Evolutionary conservation across 345 rosid genomes (phyloP).

Genomic region (Camelina neglecta): DNA sequence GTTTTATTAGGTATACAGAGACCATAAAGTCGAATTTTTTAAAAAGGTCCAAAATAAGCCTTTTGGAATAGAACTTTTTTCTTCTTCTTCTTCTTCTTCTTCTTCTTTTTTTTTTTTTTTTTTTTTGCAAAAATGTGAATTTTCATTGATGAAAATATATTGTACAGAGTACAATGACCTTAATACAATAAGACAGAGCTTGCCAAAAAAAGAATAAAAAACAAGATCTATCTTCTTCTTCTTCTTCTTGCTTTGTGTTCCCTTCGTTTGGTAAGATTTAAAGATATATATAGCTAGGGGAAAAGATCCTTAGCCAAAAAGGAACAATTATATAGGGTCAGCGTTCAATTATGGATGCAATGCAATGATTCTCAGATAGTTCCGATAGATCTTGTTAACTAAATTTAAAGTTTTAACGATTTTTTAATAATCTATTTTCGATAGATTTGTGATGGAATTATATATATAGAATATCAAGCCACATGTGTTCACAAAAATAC

Average conservation of each 20-base stretch:
- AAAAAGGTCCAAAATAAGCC: conserved; percentile 38
- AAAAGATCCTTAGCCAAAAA: conserved; percentile 5
- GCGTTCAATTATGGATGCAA: conserved; percentile 16
- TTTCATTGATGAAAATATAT: too few relatives aligned
- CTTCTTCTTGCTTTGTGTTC: conserved; percentile 25
- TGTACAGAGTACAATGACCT: too few relatives aligned
- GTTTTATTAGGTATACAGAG: conserved; percentile 14
- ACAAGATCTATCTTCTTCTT: not conserved
- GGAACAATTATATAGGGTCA: not conserved
- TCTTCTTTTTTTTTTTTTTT: not conserved
- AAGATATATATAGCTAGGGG: not conserved
- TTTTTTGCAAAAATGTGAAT: too few relatives aligned
- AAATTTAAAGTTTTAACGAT: not conserved
- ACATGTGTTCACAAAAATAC: not conserved
- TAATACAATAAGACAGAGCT: too few relatives aligned
- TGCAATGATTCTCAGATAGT: not conserved
- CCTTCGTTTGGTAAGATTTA: conserved; percentile 1
- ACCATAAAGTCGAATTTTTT: not conserved
- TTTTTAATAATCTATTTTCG: not conserved
- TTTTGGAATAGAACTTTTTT: conserved; percentile 19
- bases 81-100: not conserved
- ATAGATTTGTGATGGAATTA: not conserved
- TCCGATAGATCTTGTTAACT: not conserved
- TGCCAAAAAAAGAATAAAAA: too few relatives aligned
- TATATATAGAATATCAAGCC: conserved; percentile 6